A percentile compares a stretch with the other conserved stretches of the same genome.
phyloP scores from a whole-genome alignment of 1,284 basidiomycete genomes.

The Malassezia dermatis region DNA sequence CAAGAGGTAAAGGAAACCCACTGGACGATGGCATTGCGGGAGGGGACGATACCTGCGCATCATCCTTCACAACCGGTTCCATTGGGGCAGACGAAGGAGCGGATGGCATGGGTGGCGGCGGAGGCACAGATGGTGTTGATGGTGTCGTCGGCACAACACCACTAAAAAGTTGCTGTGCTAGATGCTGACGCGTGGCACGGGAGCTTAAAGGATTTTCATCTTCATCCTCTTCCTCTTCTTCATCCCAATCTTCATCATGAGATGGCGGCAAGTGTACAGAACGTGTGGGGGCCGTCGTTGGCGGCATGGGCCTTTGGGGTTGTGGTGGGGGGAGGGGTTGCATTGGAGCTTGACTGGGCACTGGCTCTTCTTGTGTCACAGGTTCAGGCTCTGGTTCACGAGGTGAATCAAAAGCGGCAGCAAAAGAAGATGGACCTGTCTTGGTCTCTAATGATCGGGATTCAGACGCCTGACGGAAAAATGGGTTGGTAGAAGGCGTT shows the following conservation, averaged over 20 bases:
- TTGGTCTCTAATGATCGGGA: background rate
- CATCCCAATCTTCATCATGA: conserved; percentile 43
- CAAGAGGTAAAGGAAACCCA: conserved; percentile 23
- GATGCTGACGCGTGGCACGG: conserved; percentile 41
- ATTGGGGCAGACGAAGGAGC: conserved; percentile 18
- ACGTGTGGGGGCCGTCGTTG: conserved; percentile 18
- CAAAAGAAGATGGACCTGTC: background rate
- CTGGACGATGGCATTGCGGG: background rate
- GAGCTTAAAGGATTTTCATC: conserved; percentile 39
- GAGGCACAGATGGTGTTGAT: conserved; percentile 27
- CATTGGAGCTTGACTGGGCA: background rate
- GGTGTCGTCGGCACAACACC: conserved; percentile 35
- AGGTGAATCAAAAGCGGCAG: background rate
- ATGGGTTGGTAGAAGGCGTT: background rate
- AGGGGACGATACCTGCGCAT: background rate
- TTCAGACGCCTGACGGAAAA: background rate
- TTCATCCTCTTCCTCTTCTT: conserved; percentile 41
- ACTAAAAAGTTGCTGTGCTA: conserved; percentile 44
- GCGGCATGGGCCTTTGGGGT: conserved; percentile 22
- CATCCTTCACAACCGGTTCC: background rate
- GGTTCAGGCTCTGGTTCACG: background rate
- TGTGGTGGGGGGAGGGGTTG: background rate
- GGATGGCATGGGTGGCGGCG: conserved; percentile 43
- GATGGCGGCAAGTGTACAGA: conserved; percentile 29
- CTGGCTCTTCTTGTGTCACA: background rate